Base-by-base conservation (phyloP, 768 basidiomycete genomes). In the Myochromella boudieri region DNA sequence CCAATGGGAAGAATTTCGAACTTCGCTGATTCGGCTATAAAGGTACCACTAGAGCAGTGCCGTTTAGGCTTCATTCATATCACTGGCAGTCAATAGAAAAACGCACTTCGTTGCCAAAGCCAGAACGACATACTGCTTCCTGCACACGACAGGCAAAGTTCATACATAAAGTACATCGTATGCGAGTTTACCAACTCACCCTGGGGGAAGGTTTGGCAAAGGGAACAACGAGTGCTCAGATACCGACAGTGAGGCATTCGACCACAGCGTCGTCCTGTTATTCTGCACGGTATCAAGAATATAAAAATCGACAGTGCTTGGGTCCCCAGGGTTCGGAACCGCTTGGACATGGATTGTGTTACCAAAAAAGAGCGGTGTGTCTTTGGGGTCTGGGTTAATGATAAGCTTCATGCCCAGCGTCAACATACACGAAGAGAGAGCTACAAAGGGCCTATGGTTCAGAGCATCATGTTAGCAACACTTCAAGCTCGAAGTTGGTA, bases 171-270 rank as follows among this genome's bases (percentile, higher is more conserved):
- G 27, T 22, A 31, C 15, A 22, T 4, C 10, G 18, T 4, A 10
- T 12, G 26, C n/a, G n/a, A n/a, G 10, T 14, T n/a, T n/a, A n/a
- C n/a, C n/a, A n/a, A 36, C 38, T 42, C 17, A 41, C 39, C 46
- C 46, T 6, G 46, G 46, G 8, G 39, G 21, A 22, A 48, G 25
- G 14, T 15, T 17, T 18, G 46, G 39, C 24, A 48, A 25, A 4
- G 18, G 27, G 21, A 48, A 48, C 5, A 48, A 39, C 6, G 46
- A 48, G n/a, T 48, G 28, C 12, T 25, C n/a, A 8, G 46, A 42
- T 6, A 42, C 21, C 3, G 28, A 18, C 8, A 40, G 31, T 14
- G 31, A 20, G 20, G 33, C 22, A 8, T 11, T 40, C 21, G 3
- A 12, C 46, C 46, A 48, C 25, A 41, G 31, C 11, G 32, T 31